A percentile compares a stretch with the other conserved stretches of the same genome.
Evolutionary conservation across 768 basidiomycete genomes (phyloP).

Genomic region (Fomitopsis serialis): DNA sequence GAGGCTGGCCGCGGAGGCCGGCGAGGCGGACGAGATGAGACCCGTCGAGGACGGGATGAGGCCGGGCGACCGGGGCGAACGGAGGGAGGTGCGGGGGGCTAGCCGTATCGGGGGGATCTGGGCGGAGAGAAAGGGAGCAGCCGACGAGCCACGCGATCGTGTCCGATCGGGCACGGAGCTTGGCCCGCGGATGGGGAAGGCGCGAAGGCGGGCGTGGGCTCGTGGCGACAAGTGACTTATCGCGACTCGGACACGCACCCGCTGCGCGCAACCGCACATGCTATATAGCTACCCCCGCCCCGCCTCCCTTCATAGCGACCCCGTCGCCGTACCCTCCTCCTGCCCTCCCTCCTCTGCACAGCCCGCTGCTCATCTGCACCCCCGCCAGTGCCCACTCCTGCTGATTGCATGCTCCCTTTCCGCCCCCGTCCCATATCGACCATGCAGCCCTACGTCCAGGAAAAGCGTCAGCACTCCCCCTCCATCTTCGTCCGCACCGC

Average conservation of each 20-base stretch:
- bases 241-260: not conserved
- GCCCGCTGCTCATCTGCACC: not conserved
- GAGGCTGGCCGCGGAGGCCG: too few relatives aligned
- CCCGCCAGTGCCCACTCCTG: not conserved
- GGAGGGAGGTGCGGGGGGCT: not conserved
- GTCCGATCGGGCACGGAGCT: not conserved
- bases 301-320: not conserved
- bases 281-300: not conserved
- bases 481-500: constrained; percentile 2
- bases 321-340: not conserved
- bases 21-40: not conserved
- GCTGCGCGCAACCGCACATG: not conserved
- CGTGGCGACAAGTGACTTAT: not conserved
- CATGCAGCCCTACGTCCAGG: not conserved
- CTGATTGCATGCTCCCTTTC: not conserved
- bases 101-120: not conserved
- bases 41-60: not conserved
- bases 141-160: not conserved
- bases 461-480: not conserved
- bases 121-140: not conserved
- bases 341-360: too few relatives aligned
- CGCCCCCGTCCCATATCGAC: not conserved
- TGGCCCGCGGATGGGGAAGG: not conserved
- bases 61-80: not conserved
- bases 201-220: not conserved